Evolutionary conservation across 805 yeast genomes (phyloP), one percentile per base, ranked within the genome.

Genomic region (Pichia nanzhaoensis): DNA sequence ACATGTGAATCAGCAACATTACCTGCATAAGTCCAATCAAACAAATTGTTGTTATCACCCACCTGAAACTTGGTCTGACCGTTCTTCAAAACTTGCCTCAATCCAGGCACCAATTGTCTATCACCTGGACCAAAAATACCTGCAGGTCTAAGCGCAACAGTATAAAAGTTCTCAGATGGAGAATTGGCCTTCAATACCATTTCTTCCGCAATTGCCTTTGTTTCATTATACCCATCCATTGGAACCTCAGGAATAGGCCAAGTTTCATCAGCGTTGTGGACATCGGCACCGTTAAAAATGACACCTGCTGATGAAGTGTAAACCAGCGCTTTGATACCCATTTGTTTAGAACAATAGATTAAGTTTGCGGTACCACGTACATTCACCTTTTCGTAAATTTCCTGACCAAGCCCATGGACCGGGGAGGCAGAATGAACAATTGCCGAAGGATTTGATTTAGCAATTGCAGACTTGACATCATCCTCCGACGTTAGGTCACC

Each of bases 41-140:
- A 93, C 45, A 93, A 66, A 60, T 93, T 93, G 62, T 85, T 80
- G 67, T 93, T 93, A 61, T 88, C 95, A 53, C 99, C 99, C 40
- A 93, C 72, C 66, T 93, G 99, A 64, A 87, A 87, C 63, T 84
- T 84, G 19, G 93, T 83, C 64, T 91, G 96, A 8, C 95, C 95
- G 44, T 77, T 68, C 47, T 75, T 74, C 3, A 95, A 89, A 37
- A 87, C 96, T 14, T 74, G 74, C 59, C 96, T 78, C 48, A 93
- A 70, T 3, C 95, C 95, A 12, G 99, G 99, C 38, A 93, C 93
- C 58, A 93, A 69, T 63, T 93, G 99, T 49, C 99, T 78, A 63
- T 93, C 99, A 37, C 99, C 98, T 5, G 98, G 99, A 5, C 99
- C 99, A 68, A 93, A 93, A 39, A 93, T 89, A 34, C 99, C 99